phyloP scores from a whole-genome alignment of 768 basidiomycete genomes.

The Xerocomellus dryophilus region DNA sequence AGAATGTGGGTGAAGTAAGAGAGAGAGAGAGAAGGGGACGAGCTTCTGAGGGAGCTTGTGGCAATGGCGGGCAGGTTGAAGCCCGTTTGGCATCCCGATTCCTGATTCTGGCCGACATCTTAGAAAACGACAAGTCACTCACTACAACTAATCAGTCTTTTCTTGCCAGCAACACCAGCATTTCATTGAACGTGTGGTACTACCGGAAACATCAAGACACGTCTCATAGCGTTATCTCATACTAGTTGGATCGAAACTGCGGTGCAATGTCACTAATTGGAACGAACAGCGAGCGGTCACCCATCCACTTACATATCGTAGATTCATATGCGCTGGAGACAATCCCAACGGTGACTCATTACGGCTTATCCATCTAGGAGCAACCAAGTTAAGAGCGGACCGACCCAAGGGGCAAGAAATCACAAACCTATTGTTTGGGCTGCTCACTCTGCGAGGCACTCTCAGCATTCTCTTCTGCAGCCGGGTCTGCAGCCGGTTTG shows the following conservation, averaged over 20 bases:
- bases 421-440: constrained; percentile 12
- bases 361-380: background rate
- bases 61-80: background rate
- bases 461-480: background rate
- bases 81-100: constrained; percentile 20
- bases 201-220: background rate
- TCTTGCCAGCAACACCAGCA: background rate
- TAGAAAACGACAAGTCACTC: constrained; percentile 12
- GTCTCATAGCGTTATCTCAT: background rate
- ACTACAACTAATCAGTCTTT: background rate
- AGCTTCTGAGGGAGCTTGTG: constrained; percentile 1
- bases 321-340: background rate
- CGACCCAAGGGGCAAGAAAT: background rate
- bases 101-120: constrained; percentile 13
- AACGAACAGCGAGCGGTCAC: background rate
- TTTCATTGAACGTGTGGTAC: background rate
- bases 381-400: background rate
- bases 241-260: background rate
- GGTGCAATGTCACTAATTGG: constrained; percentile 3
- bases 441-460: background rate
- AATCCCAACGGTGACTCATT: background rate
- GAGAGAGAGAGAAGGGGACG: constrained; percentile 1
- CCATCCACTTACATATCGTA: constrained; percentile 9
- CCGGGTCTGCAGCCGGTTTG: background rate
- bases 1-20: constrained; percentile 11